Base-by-base conservation (phyloP, 2,329 filamentous ascomycete genomes). In the Pestalotiopsis sp. region DNA sequence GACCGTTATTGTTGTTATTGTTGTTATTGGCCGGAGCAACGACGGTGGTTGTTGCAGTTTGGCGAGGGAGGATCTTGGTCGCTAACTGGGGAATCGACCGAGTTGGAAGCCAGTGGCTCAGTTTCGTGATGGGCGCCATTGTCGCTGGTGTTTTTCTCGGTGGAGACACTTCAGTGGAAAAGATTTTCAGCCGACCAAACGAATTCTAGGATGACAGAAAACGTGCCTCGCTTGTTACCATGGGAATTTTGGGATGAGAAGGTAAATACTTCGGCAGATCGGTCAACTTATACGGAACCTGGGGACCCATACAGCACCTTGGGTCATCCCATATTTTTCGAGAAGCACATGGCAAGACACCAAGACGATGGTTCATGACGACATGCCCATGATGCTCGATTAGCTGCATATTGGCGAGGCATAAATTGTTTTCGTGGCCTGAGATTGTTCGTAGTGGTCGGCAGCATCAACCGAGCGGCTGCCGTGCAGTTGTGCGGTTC, bases 41-140 rank as follows among this genome's bases (percentile, higher is more conserved):
- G 52, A 77, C 73, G 1, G 75, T 76, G n/a, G 76, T 76, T 3
- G 76, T 75, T 11, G 61, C 38, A 63, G 65, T 70, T 62, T 77
- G 76, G 3, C 77, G 73, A 17, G 71, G 70, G 13, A 70, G 3
- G 52, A 77, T 57, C 38, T 66, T 66, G 27, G 64, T 59, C 3
- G 41, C 64, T 5, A 52, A 9, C 20, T 59, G 14, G 3, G 56
- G 36, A 13, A 66, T 9, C 3, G 64, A 59, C 23, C 64, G 56
- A 2, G 64, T 66, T 2, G 64, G 64, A 39, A 64, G 61, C n/a
- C 38, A 25, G 1, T 45, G 4, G 38, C 38, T 31, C 11, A 64
- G 61, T 25, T 52, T n/a, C 49, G 12, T 23, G 20, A 64, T 20
- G 23, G 61, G 61, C 13, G 61, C 61, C 61, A 64, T 64, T 23